Conservation (phyloP, 192 early-diverging fungal species). For the Coemansia sp. region DNA sequence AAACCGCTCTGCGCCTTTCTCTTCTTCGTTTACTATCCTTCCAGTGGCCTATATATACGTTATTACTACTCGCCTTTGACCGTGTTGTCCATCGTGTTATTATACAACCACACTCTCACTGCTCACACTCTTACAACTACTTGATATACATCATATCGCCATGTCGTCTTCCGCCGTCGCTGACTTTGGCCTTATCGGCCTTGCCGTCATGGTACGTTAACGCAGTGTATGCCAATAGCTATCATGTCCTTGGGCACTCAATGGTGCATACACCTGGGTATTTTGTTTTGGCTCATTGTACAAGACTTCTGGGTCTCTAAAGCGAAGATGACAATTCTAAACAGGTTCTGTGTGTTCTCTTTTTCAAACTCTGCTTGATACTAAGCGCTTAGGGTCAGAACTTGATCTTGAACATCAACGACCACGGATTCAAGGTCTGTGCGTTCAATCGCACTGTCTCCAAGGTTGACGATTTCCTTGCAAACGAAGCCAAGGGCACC, state of each 20-base stretch:
- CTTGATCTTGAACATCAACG: conserved; percentile 98
- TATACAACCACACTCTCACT: not conserved
- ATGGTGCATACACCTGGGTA: not conserved
- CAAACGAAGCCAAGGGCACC: conserved; percentile 97
- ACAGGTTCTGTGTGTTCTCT: not conserved
- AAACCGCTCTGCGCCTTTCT: not conserved
- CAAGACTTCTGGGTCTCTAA: not conserved
- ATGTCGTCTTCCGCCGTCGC: conserved; percentile 55
- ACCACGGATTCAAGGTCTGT: conserved; percentile 91
- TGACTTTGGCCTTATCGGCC: conserved; percentile 99
- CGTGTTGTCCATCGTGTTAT: not conserved
- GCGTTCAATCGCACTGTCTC: conserved; percentile 95
- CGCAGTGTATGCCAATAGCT: not conserved
- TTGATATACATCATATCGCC: not conserved
- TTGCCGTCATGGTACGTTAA: conserved; percentile 96
- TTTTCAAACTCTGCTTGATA: not conserved
- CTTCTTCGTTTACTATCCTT: not conserved
- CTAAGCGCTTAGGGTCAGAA: conserved; percentile 83
- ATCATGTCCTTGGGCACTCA: not conserved
- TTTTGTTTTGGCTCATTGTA: not conserved
- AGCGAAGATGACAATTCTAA: not conserved
- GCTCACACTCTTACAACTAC: not conserved
- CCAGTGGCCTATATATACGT: not conserved
- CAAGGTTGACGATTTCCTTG: conserved; percentile 95
- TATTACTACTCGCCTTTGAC: conserved; percentile 1